Base-by-base conservation (phyloP, 805 yeast species). In the Clavispora fructus region DNA sequence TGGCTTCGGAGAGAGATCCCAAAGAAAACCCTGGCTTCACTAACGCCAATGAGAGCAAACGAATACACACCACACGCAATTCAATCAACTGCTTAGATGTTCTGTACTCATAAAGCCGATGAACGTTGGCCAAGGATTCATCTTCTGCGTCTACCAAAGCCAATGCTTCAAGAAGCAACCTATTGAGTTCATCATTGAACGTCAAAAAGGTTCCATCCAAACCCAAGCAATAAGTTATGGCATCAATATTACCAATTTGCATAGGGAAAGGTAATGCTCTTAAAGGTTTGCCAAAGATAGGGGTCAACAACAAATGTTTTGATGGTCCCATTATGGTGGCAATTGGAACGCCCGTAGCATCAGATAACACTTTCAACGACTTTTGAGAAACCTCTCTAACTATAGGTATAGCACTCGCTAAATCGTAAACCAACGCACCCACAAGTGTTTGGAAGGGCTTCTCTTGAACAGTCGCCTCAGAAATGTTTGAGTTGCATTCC, bases 171-270 rank as follows among this genome's bases (percentile, higher is more conserved):
- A 87, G 79, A 9, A 94, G 68, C 46, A 95, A 70, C 44, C 99
- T 71, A 48, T 84, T 86, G 48, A 94, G 68, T 59, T 95, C 98
- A 45, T 94, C 98, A 54, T 87, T 87, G 61, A 89, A 92, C 9
- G 84, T 83, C 53, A 92, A 69, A 55, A 92, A 90, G 0, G 96
- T 77, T 51, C 85, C 78, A 11, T 88, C 94, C 41, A 92, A 71
- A 1, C 85, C 81, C 47, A 94, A 69, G 60, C 97, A 92, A 64
- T 83, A 95, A 0, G 96, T 83, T n/a, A 94, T 87, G 1, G 98
- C 98, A 64, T 94, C 98, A 50, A 94, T 91, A 62, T 94, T 91
- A 32, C 99, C 99, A 46, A 94, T 94, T 67, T 95, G 99, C 96
- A 92, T 94, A 5, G 96, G 94, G 69, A 95, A 94, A 0, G 99